Evolutionary conservation across 2,329 filamentous ascomycete genomes (phyloP).

Genomic region (Cladosporium sp.): DNA sequence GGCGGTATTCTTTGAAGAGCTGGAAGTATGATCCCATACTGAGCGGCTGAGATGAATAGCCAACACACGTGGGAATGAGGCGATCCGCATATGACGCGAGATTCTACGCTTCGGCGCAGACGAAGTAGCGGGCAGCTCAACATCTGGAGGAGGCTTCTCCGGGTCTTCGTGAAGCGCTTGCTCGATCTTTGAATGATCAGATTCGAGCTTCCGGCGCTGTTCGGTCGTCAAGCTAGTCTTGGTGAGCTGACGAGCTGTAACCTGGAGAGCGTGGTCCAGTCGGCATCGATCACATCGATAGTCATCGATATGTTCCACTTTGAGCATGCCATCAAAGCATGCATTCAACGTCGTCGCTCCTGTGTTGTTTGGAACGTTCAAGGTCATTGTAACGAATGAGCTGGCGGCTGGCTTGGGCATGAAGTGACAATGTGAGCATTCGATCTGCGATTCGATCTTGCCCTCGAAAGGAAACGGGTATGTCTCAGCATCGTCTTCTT

Average conservation of each 20-base stretch:
- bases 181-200: constrained; percentile 66
- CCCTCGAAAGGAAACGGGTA: constrained; percentile 91
- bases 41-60: constrained; percentile 91
- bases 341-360: constrained; percentile 74
- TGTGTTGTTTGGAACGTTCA: constrained; percentile 79
- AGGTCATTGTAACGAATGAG: constrained; percentile 85
- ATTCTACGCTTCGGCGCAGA: constrained; percentile 80
- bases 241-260: constrained; percentile 61
- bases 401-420: constrained; percentile 81
- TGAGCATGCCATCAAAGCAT: constrained; percentile 92
- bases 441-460: constrained; percentile 87
- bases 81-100: constrained; percentile 82
- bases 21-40: constrained; percentile 73
- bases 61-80: constrained; percentile 82
- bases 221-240: constrained; percentile 53
- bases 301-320: constrained; percentile 93
- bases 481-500: constrained; percentile 49
- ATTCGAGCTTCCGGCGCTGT: constrained; percentile 47
- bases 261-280: constrained; percentile 72
- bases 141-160: constrained; percentile 70
- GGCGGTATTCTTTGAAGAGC: constrained; percentile 88
- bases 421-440: constrained; percentile 87
- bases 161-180: constrained; percentile 75
- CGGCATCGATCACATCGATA: constrained; percentile 94
- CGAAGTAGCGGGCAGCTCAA: constrained; percentile 72